Conservation (phyloP, 345 rosid species). For the Eucalyptus shirleyi region DNA sequence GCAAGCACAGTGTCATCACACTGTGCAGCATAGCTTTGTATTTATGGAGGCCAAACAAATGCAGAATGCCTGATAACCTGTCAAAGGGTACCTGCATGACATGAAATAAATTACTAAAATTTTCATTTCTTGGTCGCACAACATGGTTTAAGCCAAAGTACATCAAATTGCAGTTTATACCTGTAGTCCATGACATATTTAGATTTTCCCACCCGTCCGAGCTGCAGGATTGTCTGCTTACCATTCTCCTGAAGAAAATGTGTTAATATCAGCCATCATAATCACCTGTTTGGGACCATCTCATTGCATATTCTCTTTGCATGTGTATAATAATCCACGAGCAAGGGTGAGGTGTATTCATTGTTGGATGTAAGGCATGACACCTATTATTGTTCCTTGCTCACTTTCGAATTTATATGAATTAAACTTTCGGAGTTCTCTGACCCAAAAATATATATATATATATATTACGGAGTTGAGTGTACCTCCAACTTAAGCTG, state of each 20-base stretch:
- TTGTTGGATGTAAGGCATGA: neutral
- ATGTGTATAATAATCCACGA: neutral
- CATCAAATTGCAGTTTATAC: conserved; percentile 5
- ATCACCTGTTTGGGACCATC: neutral
- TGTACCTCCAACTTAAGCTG: conserved; percentile 69
- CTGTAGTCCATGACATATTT: conserved; percentile 85
- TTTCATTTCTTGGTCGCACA: neutral
- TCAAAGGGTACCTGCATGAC: conserved; percentile 59
- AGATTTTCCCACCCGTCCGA: conserved; percentile 64
- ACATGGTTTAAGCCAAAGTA: neutral
- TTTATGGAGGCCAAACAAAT: conserved; percentile 88
- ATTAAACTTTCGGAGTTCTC: neutral
- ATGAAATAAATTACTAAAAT: neutral
- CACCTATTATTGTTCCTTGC: neutral
- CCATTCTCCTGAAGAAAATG: conserved; percentile 32
- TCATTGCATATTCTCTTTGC: neutral
- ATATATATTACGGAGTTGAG: neutral
- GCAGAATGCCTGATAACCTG: conserved; percentile 82
- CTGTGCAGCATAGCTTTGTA: conserved; percentile 76
- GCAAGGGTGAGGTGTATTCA: neutral
- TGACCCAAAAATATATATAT: no score
- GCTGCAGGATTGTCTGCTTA: conserved; percentile 74
- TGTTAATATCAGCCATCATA: neutral
- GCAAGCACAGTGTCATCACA: conserved; percentile 9
- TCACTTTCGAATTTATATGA: neutral